Conservation (phyloP, 345 rosid genomes). For the Gynandropsis gynandra region DNA sequence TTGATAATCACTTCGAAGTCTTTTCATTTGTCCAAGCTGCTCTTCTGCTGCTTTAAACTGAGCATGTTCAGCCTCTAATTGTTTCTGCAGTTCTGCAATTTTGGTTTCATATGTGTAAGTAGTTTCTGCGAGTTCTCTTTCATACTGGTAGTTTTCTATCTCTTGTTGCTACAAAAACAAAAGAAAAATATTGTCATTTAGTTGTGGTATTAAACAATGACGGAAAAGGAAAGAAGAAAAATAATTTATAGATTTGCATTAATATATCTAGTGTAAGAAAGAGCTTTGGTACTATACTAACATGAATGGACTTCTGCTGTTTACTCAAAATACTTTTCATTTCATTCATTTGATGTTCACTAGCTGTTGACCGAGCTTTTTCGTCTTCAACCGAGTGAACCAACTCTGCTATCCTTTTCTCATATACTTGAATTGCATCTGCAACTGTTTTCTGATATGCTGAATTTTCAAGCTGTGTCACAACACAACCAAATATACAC, state of each 20-base stretch:
- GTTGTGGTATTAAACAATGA: conserved; percentile 1
- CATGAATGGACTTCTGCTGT: conserved; percentile 53
- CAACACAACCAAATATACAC: conserved; percentile 13
- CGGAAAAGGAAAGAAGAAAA: not conserved
- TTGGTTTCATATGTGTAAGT: conserved; percentile 60
- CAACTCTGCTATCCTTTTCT: conserved; percentile 64
- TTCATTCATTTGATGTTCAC: conserved; percentile 42
- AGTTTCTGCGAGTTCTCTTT: conserved; percentile 64
- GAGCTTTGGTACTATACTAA: conserved; percentile 23
- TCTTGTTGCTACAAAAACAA: conserved; percentile 47
- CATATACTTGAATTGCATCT: conserved; percentile 70
- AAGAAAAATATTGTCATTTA: conserved; percentile 14
- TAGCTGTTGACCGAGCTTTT: conserved; percentile 27
- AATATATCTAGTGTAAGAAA: not conserved
- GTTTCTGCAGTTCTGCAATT: conserved; percentile 49
- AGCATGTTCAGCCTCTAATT: conserved; percentile 46
- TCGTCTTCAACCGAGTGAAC: conserved; percentile 57
- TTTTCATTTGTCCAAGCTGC: conserved; percentile 40
- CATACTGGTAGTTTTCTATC: conserved; percentile 44
- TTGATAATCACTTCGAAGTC: conserved; percentile 42
- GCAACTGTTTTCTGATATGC: conserved; percentile 58
- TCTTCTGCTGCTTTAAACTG: conserved; percentile 41
- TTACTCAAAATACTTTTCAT: conserved; percentile 45
- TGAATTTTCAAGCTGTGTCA: conserved; percentile 52
- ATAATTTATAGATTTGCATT: too few relatives aligned